Evolutionary conservation across 2,329 filamentous ascomycete genomes (phyloP).

Genomic region (Epichloe festucae): DNA sequence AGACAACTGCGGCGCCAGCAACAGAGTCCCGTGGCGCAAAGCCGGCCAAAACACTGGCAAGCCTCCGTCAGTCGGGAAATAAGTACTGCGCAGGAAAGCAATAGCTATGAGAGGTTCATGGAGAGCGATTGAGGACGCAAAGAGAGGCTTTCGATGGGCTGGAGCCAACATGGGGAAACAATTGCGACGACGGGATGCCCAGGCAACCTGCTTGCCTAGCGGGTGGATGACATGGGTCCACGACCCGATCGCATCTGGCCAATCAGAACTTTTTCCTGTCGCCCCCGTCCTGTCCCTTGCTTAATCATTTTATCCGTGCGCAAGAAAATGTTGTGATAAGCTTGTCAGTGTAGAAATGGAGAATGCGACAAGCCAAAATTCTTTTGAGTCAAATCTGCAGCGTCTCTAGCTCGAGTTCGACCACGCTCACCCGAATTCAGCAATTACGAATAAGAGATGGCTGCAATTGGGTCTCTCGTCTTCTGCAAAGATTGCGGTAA

Average conservation of each 20-base stretch:
- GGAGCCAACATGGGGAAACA: background rate
- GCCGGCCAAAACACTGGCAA: background rate
- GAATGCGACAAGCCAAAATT: background rate
- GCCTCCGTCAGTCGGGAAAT: background rate
- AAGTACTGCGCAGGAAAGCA: background rate
- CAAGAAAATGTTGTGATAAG: conserved; percentile 1
- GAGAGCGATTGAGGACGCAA: background rate
- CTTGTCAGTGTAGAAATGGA: background rate
- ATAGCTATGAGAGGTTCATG: background rate
- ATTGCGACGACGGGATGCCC: background rate
- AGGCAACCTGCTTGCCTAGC: background rate
- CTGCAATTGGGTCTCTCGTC: conserved; percentile 77
- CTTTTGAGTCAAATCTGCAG: background rate
- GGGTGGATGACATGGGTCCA: conserved; percentile 1
- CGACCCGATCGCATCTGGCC: background rate
- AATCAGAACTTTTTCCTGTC: conserved; percentile 13
- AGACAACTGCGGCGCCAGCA: conserved; percentile 1
- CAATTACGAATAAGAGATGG: conserved; percentile 40
- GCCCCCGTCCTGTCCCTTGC: conserved; percentile 9
- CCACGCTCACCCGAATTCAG: background rate
- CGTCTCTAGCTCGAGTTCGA: background rate
- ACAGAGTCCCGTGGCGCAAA: background rate
- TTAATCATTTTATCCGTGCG: conserved; percentile 19
- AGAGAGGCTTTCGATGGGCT: background rate
- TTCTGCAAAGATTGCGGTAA: conserved; percentile 93